These are phyloP conservation scores for Sarocladium strictum DNA, from an alignment of 2,329 filamentous ascomycete species.

Conservation along the genomic window DNA sequence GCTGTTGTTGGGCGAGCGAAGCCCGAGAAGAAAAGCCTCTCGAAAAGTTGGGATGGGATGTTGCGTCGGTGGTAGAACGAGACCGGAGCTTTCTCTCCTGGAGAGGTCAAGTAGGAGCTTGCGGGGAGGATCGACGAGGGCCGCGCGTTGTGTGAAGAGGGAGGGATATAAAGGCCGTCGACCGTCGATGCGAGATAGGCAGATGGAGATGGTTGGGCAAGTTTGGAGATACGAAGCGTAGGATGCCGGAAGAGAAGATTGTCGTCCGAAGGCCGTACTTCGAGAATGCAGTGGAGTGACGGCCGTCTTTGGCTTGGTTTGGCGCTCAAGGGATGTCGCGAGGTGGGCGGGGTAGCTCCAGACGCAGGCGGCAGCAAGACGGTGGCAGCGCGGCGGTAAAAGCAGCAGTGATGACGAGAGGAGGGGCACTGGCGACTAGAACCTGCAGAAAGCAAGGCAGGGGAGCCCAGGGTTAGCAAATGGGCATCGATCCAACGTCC, in stretches of 20 bases:
- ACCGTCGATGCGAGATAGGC: background rate
- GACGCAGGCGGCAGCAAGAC: background rate
- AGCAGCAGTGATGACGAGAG: slow-evolving; percentile 2
- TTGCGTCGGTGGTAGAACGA: background rate
- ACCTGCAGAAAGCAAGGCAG: slow-evolving; percentile 7
- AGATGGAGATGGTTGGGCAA: background rate
- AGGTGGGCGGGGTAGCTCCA: slow-evolving; percentile 6
- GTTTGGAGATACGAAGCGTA: too few relatives aligned
- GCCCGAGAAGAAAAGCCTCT: background rate
- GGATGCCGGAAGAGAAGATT: background rate
- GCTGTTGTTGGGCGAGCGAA: background rate
- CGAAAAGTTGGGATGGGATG: background rate
- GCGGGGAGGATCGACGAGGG: background rate
- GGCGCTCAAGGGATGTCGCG: background rate
- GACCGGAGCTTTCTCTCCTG: slow-evolving; percentile 8
- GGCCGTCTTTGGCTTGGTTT: background rate
- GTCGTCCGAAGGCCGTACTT: background rate
- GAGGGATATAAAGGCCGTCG: background rate
- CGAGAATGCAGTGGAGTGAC: background rate
- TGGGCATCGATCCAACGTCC: background rate
- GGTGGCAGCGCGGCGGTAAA: background rate
- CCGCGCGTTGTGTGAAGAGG: background rate
- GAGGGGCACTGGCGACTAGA: slow-evolving; percentile 3
- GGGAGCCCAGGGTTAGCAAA: background rate
- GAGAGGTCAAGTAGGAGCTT: background rate